Base-by-base conservation (phyloP, 129 eudicot genomes). In the Chrysanthemum lavandulifolium region DNA sequence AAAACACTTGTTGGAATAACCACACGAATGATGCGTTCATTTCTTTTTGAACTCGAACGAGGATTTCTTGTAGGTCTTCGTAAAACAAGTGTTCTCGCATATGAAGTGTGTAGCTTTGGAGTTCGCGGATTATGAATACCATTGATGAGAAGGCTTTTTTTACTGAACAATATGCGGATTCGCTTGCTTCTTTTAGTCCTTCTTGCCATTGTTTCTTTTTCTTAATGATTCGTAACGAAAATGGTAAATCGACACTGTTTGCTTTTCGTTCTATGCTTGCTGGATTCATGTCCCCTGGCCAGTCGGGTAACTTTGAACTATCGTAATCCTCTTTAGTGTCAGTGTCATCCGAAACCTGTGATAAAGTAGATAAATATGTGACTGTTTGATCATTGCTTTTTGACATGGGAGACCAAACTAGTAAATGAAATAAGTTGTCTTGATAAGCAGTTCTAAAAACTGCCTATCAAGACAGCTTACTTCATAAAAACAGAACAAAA, bases 21-120 rank as follows among this genome's bases (percentile, higher is more conserved):
- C 98, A 93, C 18, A 93, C 98, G 21, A 93, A 93, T 1, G 98
- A 93, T 0, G 92, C 96, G 55, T 89, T 85, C 95, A 93, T 89
- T 43, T 93, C 98, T 33, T 71, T 73, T 12, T 89, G 95, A 14
- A 93, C 98, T 47, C 91, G 82, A 11, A 78, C 86, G 10, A 89
- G 66, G 54, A 93, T 84, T 63, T 83, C 96, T 19, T 87, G 90
- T 27, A 93, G 70, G 82, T 93, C 98, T 65, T 89, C 95, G 14
- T 82, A 93, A 36, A 56, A 86, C 61, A 89, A 48, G 6, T 82
- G 23, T 70, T 89, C 87, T 47, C 98, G 82, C 98, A 89, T 93
- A 45, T 89, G 96, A 9, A 93, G 67, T 29, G 88, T 83, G 80
- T 74, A 93, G 71, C 98, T 82, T 19, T 93, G 98, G 18, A 93